These are phyloP conservation scores for Spongispora temasekensis DNA, from an alignment of 1,284 basidiomycete genomes.

Conservation along the genomic window DNA sequence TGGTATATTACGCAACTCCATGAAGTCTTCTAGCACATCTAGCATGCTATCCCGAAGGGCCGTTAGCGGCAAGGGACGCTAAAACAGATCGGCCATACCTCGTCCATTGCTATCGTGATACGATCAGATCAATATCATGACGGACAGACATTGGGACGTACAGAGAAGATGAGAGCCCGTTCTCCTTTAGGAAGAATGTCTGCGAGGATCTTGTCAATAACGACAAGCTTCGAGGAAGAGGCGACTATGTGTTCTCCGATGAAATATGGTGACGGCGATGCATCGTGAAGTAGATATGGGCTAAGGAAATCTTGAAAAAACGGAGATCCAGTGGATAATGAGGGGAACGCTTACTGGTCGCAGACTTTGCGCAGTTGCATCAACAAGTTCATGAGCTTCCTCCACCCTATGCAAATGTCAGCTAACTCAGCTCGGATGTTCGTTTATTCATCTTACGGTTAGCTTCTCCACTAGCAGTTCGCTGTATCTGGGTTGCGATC, in stretches of 20 bases:
- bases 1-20: slow-evolving; percentile 69
- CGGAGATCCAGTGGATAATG: background rate
- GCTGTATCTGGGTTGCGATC: slow-evolving; percentile 40
- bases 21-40: slow-evolving; percentile 83
- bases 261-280: slow-evolving; percentile 50
- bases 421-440: background rate
- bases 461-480: slow-evolving; percentile 30
- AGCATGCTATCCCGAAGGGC: slow-evolving; percentile 64
- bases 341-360: slow-evolving; percentile 46
- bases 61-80: background rate
- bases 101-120: slow-evolving; percentile 51
- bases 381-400: slow-evolving; percentile 58
- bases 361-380: slow-evolving; percentile 60
- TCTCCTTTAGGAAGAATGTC: slow-evolving; percentile 80
- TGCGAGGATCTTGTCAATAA: slow-evolving; percentile 77
- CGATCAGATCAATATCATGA: slow-evolving; percentile 1
- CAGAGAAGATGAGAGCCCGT: slow-evolving; percentile 83
- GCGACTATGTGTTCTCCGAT: slow-evolving; percentile 59
- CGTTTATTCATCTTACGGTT: slow-evolving; percentile 32
- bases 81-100: slow-evolving; percentile 32
- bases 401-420: slow-evolving; percentile 43
- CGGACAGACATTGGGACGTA: slow-evolving; percentile 38
- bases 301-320: slow-evolving; percentile 29
- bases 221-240: slow-evolving; percentile 70
- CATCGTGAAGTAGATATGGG: slow-evolving; percentile 55